Conservation (phyloP, 2,329 filamentous ascomycete genomes). For the Hypocrella siamensis region DNA sequence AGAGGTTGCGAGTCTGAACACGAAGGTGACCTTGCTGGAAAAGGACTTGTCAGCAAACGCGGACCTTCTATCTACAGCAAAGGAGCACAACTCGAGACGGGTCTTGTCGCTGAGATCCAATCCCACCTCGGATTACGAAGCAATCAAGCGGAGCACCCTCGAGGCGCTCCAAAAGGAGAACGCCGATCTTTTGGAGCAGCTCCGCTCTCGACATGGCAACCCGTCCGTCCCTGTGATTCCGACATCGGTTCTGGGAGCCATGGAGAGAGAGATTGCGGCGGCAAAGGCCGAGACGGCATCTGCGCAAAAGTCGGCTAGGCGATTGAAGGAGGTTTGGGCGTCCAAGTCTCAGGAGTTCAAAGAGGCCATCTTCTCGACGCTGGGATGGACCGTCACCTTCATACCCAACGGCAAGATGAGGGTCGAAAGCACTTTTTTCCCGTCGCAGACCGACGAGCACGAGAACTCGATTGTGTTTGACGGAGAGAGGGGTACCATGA, state of each 20-base stretch:
- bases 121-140: slow-evolving; percentile 73
- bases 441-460: slow-evolving; percentile 51
- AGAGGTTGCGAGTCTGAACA: slow-evolving; percentile 54
- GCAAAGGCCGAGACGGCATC: slow-evolving; percentile 53
- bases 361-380: slow-evolving; percentile 77
- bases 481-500: slow-evolving; percentile 92
- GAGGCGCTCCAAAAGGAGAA: slow-evolving; percentile 71
- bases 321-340: slow-evolving; percentile 85
- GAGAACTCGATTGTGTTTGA: slow-evolving; percentile 72
- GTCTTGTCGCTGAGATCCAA: slow-evolving; percentile 82
- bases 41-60: slow-evolving; percentile 58
- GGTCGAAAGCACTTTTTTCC: slow-evolving; percentile 74
- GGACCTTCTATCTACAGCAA: slow-evolving; percentile 54
- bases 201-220: slow-evolving; percentile 30
- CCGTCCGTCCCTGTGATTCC: slow-evolving; percentile 52
- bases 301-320: slow-evolving; percentile 66
- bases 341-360: slow-evolving; percentile 89
- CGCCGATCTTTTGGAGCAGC: slow-evolving; percentile 59
- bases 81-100: slow-evolving; percentile 58
- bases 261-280: slow-evolving; percentile 60
- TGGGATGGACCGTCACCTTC: slow-evolving; percentile 92
- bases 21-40: slow-evolving; percentile 52
- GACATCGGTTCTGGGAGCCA: slow-evolving; percentile 56
- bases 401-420: slow-evolving; percentile 94
- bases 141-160: slow-evolving; percentile 69